phyloP scores from a whole-genome alignment of 2,329 filamentous ascomycete species.

The Epicoccum sorghinum region DNA sequence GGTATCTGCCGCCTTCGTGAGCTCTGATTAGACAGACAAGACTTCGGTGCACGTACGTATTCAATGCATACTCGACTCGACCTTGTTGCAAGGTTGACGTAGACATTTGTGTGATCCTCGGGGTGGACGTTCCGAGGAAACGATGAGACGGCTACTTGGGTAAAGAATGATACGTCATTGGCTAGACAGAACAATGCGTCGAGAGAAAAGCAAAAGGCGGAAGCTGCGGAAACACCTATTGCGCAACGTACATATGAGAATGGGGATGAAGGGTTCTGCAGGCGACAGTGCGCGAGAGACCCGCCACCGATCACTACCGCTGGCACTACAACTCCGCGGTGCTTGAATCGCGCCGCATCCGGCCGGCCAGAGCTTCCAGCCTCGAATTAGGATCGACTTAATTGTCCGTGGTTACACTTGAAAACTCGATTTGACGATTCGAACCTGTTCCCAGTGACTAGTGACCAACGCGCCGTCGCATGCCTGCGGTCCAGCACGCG shows the following conservation, averaged over 20 bases:
- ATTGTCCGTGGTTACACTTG: not conserved
- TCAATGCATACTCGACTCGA: slow-evolving; percentile 6
- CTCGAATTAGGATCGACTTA: not conserved
- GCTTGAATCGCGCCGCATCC: not conserved
- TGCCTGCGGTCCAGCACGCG: not conserved
- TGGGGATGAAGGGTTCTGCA: not conserved
- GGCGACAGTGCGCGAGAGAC: not conserved
- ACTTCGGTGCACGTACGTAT: not conserved
- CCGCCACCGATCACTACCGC: not conserved
- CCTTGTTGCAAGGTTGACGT: not conserved
- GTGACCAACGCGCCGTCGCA: too few relatives aligned
- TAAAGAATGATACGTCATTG: too few relatives aligned
- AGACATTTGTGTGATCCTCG: not conserved
- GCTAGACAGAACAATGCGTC: too few relatives aligned
- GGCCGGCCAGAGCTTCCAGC: not conserved
- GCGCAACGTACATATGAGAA: not conserved
- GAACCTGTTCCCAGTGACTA: too few relatives aligned
- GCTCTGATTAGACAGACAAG: not conserved
- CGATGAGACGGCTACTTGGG: too few relatives aligned
- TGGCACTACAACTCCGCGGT: not conserved
- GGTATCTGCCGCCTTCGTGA: not conserved
- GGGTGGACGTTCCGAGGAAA: not conserved
- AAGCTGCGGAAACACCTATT: too few relatives aligned
- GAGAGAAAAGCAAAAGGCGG: too few relatives aligned
- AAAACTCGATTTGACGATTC: not conserved